Evolutionary conservation across 345 rosid genomes (phyloP), one percentile per base, ranked within the genome.

Genomic region (Anacardium occidentale): DNA sequence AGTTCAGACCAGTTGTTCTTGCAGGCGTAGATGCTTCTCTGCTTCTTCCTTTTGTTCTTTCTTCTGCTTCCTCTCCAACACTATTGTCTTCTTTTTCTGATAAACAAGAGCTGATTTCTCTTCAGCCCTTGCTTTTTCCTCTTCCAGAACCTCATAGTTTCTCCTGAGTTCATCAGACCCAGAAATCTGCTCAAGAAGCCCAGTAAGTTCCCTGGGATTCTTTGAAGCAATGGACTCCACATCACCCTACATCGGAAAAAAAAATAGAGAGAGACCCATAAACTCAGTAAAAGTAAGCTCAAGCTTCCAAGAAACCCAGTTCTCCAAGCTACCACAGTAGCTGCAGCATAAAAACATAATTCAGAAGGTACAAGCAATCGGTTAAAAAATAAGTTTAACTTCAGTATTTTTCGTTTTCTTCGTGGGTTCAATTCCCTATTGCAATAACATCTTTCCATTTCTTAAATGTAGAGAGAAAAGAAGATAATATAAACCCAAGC

Each of bases 41-140:
- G 97, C 99, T 87, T 95, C 99, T 85, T 92, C 98, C 85, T 95
- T 95, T 79, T 95, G 99, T 68, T 87, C 97, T 84, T 95, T 95
- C 89, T 95, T 95, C 78, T 89, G 94, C 82, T 95, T 95, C 87
- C 97, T 87, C 85, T 95, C 99, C 74, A 80, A 67, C 10, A 87
- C 91, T 10, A 92, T 64, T 0, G 94, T 88, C 82, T 88, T 87
- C 85, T 95, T 95, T 63, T 86, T 91, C 87, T 90, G 97, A 80
- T 88, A 92, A 26, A 80, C 79, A 79, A 89, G 90, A 0, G 91
- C 94, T 22, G 96, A 85, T 69, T 87, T 95, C 73, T 91, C 94
- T 78, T 92, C 98, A 12, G 99, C 99, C 26, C 56, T 75, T n/a
- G 84, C 92, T 69, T 95, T 95, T 80, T 84, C 84, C 60, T 75